Evolutionary conservation across 129 eudicot species (phyloP).

Genomic region (Pittosporum tobira): DNA sequence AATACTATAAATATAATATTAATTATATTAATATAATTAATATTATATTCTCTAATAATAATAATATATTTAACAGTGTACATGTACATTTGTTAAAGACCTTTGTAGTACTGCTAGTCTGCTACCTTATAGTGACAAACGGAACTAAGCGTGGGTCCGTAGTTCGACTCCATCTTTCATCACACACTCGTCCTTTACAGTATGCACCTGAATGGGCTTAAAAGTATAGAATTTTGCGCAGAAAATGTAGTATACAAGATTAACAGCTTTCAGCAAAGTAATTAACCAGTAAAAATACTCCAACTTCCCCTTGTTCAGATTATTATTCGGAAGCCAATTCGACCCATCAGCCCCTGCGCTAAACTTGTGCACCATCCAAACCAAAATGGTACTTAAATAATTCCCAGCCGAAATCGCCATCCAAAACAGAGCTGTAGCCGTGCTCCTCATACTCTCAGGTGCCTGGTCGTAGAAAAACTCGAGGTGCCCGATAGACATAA

Average conservation of each 20-base stretch:
- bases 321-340: constrained; percentile 78
- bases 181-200: constrained; percentile 12
- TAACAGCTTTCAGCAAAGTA: constrained; percentile 58
- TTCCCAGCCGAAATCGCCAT: constrained; percentile 67
- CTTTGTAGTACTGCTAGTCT: no score
- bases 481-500: constrained; percentile 83
- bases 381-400: constrained; percentile 62
- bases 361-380: constrained; percentile 54
- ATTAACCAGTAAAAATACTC: constrained; percentile 83
- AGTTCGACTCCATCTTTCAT: constrained; percentile 39
- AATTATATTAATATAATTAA: no score
- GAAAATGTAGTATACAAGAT: constrained; percentile 55
- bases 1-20: no score
- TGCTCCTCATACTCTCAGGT: constrained; percentile 95
- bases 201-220: constrained; percentile 55
- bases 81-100: no score
- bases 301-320: constrained; percentile 71
- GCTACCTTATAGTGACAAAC: no score
- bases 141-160: constrained; percentile 29
- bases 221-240: constrained; percentile 75
- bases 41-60: no score
- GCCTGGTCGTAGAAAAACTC: constrained; percentile 93
- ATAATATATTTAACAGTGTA: no score
- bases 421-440: constrained; percentile 82
- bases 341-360: constrained; percentile 50